These are phyloP conservation scores for Athelia psychrophila DNA, from an alignment of 1,284 basidiomycete species.

Conservation along the genomic window DNA sequence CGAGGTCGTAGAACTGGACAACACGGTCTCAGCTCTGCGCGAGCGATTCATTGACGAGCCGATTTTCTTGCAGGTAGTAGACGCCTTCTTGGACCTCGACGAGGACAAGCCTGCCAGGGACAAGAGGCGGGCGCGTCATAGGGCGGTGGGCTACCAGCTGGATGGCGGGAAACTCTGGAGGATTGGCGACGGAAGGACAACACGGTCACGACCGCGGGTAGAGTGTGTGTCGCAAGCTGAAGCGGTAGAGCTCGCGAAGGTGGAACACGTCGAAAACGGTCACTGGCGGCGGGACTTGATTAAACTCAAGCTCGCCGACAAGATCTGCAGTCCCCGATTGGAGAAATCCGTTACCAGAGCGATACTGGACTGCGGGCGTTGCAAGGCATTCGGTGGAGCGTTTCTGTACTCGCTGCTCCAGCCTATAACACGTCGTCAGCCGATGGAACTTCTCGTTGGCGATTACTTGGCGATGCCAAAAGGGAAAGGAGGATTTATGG, in stretches of 20 bases:
- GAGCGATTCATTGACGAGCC: constrained; percentile 23
- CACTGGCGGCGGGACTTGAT: constrained; percentile 28
- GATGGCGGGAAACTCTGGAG: constrained; percentile 30
- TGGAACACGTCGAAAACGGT: constrained; percentile 19
- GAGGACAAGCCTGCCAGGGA: background rate
- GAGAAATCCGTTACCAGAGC: constrained; percentile 24
- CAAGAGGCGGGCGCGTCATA: constrained; percentile 20
- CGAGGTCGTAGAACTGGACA: no score
- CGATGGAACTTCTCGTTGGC: constrained; percentile 31
- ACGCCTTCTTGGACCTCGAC: constrained; percentile 17
- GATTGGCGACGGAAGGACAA: constrained; percentile 12
- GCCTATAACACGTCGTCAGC: constrained; percentile 31
- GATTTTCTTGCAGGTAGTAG: constrained; percentile 24
- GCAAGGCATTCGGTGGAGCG: constrained; percentile 23
- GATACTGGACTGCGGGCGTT: constrained; percentile 24
- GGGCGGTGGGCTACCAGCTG: constrained; percentile 25
- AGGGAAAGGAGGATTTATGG: constrained; percentile 29
- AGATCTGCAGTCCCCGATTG: constrained; percentile 24
- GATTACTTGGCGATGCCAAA: constrained; percentile 30
- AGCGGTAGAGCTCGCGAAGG: constrained; percentile 8
- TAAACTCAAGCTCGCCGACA: constrained; percentile 23
- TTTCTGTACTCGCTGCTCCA: constrained; percentile 27
- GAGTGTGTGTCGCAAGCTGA: constrained; percentile 14
- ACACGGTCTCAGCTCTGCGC: constrained; percentile 11
- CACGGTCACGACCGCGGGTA: constrained; percentile 11